phyloP scores from a whole-genome alignment of 768 basidiomycete species.

The Coprinellus micaceus region DNA sequence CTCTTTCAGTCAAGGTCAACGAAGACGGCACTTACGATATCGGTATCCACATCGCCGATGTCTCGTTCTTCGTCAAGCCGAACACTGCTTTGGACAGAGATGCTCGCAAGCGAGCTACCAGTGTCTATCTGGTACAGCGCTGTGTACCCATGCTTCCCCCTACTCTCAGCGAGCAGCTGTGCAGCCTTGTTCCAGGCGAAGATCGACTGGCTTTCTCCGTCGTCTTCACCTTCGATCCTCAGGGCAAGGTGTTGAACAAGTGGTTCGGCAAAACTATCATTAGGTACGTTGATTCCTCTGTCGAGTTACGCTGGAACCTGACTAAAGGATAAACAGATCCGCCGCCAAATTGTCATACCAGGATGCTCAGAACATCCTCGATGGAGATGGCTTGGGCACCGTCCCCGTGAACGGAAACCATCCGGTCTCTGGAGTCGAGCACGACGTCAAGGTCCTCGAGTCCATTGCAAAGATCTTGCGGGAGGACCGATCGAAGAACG shows the following conservation, averaged over 20 bases:
- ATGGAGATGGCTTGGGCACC: constrained; percentile 58
- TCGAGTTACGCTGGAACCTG: constrained; percentile 2
- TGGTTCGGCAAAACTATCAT: constrained; percentile 94
- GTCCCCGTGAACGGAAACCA: constrained; percentile 58
- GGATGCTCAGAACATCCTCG: constrained; percentile 79
- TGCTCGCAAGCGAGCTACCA: constrained; percentile 94
- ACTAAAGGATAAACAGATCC: constrained; percentile 53
- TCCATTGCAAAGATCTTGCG: constrained; percentile 71
- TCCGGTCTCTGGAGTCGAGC: constrained; percentile 55
- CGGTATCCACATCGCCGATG: constrained; percentile 95
- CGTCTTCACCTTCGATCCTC: constrained; percentile 79
- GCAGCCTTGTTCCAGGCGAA: constrained; percentile 82
- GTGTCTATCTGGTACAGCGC: constrained; percentile 94
- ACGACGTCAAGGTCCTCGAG: constrained; percentile 70
- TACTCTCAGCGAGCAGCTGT: constrained; percentile 86
- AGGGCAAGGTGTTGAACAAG: constrained; percentile 79
- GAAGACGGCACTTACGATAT: constrained; percentile 92
- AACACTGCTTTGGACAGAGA: constrained; percentile 98
- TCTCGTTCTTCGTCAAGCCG: constrained; percentile 91
- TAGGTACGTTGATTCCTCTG: constrained; percentile 48
- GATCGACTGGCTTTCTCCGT: constrained; percentile 92
- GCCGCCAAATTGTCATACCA: constrained; percentile 80
- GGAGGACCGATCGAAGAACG: constrained; percentile 69
- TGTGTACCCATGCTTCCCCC: constrained; percentile 97
- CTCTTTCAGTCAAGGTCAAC: constrained; percentile 81